Conservation (phyloP, 805 yeast species). For the Teunomyces funiuensis region DNA sequence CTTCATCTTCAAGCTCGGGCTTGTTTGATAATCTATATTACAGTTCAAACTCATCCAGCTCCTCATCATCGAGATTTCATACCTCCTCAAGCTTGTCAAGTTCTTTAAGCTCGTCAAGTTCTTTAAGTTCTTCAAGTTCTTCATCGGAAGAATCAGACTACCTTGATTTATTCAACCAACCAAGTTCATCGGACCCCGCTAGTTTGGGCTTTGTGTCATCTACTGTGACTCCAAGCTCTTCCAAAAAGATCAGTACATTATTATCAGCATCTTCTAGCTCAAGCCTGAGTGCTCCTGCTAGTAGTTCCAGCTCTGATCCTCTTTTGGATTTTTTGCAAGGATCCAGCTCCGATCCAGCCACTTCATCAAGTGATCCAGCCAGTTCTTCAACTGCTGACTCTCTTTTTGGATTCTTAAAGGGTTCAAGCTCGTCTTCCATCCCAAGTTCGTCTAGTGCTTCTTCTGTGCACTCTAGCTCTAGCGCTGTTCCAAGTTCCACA, state of each 20-base stretch:
- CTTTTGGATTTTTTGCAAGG: constrained; percentile 7
- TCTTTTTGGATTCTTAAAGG: neutral
- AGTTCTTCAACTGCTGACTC: constrained; percentile 3
- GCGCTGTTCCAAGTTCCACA: constrained; percentile 6
- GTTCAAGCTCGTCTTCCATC: constrained; percentile 9
- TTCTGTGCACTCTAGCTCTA: constrained; percentile 13
- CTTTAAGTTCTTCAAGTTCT: constrained; percentile 3
- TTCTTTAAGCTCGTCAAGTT: constrained; percentile 5
- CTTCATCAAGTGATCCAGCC: neutral
- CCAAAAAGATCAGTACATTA: neutral
- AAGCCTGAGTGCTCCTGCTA: constrained; percentile 3
- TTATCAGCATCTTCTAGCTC: constrained; percentile 7
- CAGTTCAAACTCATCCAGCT: neutral
- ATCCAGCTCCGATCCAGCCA: constrained; percentile 2
- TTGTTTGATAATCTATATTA: neutral
- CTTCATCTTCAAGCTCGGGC: constrained; percentile 3
- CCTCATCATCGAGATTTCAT: neutral
- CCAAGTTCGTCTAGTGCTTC: constrained; percentile 10
- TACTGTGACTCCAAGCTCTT: neutral
- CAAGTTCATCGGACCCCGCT: neutral
- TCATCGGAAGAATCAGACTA: neutral
- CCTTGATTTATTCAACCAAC: neutral
- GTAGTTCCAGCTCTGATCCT: constrained; percentile 8
- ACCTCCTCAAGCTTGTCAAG: constrained; percentile 7
- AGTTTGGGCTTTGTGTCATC: constrained; percentile 7